Conservation (phyloP, 768 basidiomycete genomes). For the Leccinum olivaceopallidum region DNA sequence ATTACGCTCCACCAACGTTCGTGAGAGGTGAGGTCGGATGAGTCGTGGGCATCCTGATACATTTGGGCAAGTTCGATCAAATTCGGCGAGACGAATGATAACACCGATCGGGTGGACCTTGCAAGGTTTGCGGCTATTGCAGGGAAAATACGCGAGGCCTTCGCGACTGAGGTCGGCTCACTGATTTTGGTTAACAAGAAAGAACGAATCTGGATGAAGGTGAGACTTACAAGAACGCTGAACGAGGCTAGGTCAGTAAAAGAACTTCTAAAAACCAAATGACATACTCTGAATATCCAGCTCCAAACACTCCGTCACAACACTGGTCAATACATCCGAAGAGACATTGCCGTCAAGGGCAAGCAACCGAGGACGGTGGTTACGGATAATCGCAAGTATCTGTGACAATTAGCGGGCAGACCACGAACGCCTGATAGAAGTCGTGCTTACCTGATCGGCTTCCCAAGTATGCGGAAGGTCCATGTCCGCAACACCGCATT, state of each 20-base stretch:
- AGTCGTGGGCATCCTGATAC: slow-evolving; percentile 49
- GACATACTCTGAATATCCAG: slow-evolving; percentile 55
- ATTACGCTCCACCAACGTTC: slow-evolving; percentile 65
- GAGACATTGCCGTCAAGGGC: slow-evolving; percentile 79
- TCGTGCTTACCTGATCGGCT: slow-evolving; percentile 40
- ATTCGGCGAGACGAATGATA: slow-evolving; percentile 85
- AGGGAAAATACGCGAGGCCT: slow-evolving; percentile 69
- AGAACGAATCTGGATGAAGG: not conserved
- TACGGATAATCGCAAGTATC: slow-evolving; percentile 52
- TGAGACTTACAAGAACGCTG: slow-evolving; percentile 74
- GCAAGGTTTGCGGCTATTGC: slow-evolving; percentile 49
- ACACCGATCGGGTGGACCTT: slow-evolving; percentile 39
- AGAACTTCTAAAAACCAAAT: not conserved
- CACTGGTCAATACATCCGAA: slow-evolving; percentile 45
- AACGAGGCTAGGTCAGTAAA: slow-evolving; percentile 6
- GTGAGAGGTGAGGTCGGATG: slow-evolving; percentile 52
- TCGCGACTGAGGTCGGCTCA: slow-evolving; percentile 92
- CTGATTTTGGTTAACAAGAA: slow-evolving; percentile 38
- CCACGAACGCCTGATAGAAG: not conserved
- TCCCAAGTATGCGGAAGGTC: slow-evolving; percentile 55
- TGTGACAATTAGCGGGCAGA: slow-evolving; percentile 27
- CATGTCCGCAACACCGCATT: slow-evolving; percentile 95
- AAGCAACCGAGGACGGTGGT: slow-evolving; percentile 55
- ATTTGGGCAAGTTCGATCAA: slow-evolving; percentile 69
- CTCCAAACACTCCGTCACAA: slow-evolving; percentile 54